A percentile compares a stretch with the other conserved stretches of the same genome.
Conservation (phyloP, 108 stramenopile species). For the Cyclotella kingstonii region DNA sequence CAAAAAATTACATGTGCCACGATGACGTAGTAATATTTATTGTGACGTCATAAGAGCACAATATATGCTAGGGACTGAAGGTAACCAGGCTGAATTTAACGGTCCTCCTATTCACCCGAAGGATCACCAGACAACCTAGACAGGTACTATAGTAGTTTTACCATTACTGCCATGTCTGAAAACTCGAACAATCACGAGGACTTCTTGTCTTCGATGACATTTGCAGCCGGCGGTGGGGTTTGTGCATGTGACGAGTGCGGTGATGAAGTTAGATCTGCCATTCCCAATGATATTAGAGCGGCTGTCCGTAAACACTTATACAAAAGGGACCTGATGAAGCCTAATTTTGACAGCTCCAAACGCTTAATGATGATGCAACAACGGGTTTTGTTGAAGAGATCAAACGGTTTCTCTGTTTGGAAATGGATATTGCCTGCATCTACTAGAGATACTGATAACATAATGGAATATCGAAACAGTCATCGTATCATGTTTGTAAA, state of each 20-base stretch:
- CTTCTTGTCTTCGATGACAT: conserved; percentile 19
- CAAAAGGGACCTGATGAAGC: conserved; percentile 15
- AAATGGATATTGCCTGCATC: conserved; percentile 42
- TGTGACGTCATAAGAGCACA: too few relatives aligned
- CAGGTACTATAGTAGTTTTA: too few relatives aligned
- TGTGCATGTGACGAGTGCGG: conserved; percentile 19
- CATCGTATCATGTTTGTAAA: conserved; percentile 58
- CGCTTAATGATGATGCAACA: conserved; percentile 46
- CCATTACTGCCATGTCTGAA: background rate
- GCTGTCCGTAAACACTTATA: conserved; percentile 3
- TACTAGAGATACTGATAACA: conserved; percentile 26
- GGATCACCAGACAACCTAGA: too few relatives aligned
- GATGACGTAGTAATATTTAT: too few relatives aligned
- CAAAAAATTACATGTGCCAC: too few relatives aligned
- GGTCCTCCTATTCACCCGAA: too few relatives aligned
- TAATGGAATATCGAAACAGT: conserved; percentile 64
- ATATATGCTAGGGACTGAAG: too few relatives aligned
- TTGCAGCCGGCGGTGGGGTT: background rate
- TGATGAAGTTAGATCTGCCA: background rate
- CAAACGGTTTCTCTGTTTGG: conserved; percentile 45
- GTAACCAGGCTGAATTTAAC: too few relatives aligned
- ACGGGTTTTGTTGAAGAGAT: conserved; percentile 48
- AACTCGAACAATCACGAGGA: conserved; percentile 1
- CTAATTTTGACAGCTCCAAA: conserved; percentile 11
- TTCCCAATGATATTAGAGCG: background rate